A percentile compares a stretch with the other conserved stretches of the same genome.
These are phyloP conservation scores for Colletotrichum aenigma DNA, from an alignment of 2,329 filamentous ascomycete species.

Conservation along the genomic window DNA sequence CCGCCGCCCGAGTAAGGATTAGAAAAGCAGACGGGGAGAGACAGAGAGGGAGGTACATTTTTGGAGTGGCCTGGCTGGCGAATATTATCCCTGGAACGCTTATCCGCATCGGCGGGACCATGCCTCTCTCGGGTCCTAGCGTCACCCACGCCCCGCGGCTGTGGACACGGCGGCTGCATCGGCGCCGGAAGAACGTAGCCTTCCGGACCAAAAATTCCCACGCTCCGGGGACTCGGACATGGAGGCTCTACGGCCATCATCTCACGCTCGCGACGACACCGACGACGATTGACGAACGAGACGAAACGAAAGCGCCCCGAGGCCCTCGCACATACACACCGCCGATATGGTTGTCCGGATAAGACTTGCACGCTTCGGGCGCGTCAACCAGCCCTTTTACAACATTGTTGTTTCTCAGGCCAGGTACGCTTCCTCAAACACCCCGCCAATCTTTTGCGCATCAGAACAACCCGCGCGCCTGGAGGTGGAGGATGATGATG, in stretches of 20 bases:
- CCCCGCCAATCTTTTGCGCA: background rate
- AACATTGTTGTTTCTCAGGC: slow-evolving; percentile 97
- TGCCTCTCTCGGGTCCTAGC: background rate
- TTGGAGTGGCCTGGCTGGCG: background rate
- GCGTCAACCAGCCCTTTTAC: slow-evolving; percentile 87
- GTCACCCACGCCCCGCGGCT: slow-evolving; percentile 24
- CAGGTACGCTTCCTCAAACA: slow-evolving; percentile 59
- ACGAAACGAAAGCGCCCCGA: background rate
- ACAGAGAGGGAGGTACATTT: background rate
- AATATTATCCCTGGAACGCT: background rate
- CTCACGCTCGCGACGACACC: background rate
- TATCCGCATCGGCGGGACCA: background rate
- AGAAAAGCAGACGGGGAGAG: background rate
- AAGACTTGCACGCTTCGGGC: slow-evolving; percentile 91
- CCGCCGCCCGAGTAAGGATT: background rate
- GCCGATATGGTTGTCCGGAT: slow-evolving; percentile 86
- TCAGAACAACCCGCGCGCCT: background rate
- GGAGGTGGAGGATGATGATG: background rate
- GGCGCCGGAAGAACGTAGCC: slow-evolving; percentile 38
- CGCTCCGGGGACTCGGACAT: background rate
- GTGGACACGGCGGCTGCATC: background rate
- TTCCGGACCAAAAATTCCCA: slow-evolving; percentile 14
- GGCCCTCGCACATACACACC: background rate
- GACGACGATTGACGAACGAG: background rate
- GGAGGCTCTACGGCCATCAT: background rate